phyloP scores from a whole-genome alignment of 1,139 yeast species.

The Casaregolazyma suthepensis region DNA sequence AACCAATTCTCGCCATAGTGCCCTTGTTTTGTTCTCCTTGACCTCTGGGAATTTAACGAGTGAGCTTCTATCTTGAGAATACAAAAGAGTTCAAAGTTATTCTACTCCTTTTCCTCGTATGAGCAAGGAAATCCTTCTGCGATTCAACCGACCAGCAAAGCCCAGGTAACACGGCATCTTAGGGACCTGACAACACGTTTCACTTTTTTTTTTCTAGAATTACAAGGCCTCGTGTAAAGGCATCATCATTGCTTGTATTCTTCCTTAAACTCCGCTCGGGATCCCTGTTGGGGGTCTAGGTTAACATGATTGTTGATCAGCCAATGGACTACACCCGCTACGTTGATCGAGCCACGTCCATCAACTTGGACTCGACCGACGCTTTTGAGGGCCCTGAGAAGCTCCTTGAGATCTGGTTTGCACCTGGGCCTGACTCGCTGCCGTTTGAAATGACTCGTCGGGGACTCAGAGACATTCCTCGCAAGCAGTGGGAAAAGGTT shows the following conservation, averaged over 20 bases:
- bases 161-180: constrained; percentile 35
- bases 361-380: constrained; percentile 72
- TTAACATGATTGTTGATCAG: constrained; percentile 22
- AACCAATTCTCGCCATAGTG: constrained; percentile 6
- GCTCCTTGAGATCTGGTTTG: constrained; percentile 84
- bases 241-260: neutral
- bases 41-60: constrained; percentile 9
- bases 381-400: constrained; percentile 99
- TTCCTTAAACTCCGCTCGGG: neutral
- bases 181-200: constrained; percentile 32
- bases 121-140: constrained; percentile 35
- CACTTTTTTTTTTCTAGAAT: neutral
- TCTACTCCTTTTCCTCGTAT: constrained; percentile 25
- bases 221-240: neutral
- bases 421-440: constrained; percentile 40
- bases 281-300: neutral
- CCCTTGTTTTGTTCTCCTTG: constrained; percentile 12
- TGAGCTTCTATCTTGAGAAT: constrained; percentile 1
- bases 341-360: constrained; percentile 74
- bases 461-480: constrained; percentile 57
- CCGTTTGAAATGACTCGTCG: constrained; percentile 28
- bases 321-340: constrained; percentile 30
- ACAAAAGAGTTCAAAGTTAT: constrained; percentile 5
- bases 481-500: constrained; percentile 62
- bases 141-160: constrained; percentile 38